phyloP scores from a whole-genome alignment of 495 filamentous ascomycete genomes.

The Neurospora intermedia region DNA sequence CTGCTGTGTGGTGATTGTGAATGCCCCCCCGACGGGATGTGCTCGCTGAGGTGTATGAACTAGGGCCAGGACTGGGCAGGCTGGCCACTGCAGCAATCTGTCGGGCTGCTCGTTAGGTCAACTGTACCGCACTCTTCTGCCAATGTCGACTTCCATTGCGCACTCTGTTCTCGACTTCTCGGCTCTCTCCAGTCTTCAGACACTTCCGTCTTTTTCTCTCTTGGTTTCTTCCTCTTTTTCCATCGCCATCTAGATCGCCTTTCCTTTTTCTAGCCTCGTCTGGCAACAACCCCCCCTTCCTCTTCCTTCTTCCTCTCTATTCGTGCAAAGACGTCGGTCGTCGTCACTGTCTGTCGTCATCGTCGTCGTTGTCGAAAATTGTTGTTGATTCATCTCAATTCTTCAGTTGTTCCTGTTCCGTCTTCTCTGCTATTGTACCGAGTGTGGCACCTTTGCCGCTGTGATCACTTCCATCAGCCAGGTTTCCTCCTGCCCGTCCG shows the following conservation, averaged over 20 bases:
- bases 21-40: neutral
- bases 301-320: constrained; percentile 32
- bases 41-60: neutral
- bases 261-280: constrained; percentile 26
- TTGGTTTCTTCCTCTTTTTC: constrained; percentile 21
- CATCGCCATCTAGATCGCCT: constrained; percentile 27
- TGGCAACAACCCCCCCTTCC: constrained; percentile 7
- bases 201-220: constrained; percentile 19
- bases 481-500: constrained; percentile 7
- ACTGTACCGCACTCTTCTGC: neutral
- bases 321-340: constrained; percentile 24
- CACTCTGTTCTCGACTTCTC: constrained; percentile 1
- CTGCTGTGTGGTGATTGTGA: neutral
- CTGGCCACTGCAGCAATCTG: neutral
- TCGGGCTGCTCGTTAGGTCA: neutral
- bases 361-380: constrained; percentile 13
- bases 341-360: constrained; percentile 9
- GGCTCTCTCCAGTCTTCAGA: constrained; percentile 5
- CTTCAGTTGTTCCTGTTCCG: neutral
- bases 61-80: neutral
- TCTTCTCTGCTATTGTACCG: neutral
- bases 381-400: neutral
- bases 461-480: neutral
- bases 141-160: neutral
- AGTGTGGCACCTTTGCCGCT: neutral